A percentile compares a stretch with the other conserved stretches of the same genome.
Evolutionary conservation across 208 protist species (phyloP).

Genomic region (Phytomonas francai): DNA sequence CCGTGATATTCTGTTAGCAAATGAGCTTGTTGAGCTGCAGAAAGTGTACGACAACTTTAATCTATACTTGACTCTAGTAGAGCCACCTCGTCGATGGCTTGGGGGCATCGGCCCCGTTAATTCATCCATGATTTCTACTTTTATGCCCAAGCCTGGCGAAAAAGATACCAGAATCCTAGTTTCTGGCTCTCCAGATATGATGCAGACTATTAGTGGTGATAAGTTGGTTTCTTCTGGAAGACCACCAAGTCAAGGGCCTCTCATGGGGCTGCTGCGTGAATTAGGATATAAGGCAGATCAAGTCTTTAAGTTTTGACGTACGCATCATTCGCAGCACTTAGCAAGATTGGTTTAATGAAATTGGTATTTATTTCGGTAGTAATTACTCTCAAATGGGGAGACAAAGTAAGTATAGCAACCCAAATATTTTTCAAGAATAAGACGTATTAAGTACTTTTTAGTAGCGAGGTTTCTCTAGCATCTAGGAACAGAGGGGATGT

Average conservation of each 20-base stretch:
- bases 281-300: slow-evolving; percentile 74
- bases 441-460: background rate
- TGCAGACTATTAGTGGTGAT: slow-evolving; percentile 75
- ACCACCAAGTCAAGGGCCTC: slow-evolving; percentile 58
- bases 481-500: background rate
- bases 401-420: background rate
- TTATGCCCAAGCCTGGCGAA: slow-evolving; percentile 68
- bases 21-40: slow-evolving; percentile 79
- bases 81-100: slow-evolving; percentile 62
- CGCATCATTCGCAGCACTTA: slow-evolving; percentile 1
- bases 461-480: background rate
- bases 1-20: slow-evolving; percentile 86
- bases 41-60: slow-evolving; percentile 80
- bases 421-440: background rate
- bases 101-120: slow-evolving; percentile 81
- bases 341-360: background rate
- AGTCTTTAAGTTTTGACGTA: slow-evolving; percentile 79
- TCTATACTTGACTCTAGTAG: slow-evolving; percentile 82
- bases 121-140: slow-evolving; percentile 65
- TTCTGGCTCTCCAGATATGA: slow-evolving; percentile 82
- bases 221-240: slow-evolving; percentile 59
- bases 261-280: slow-evolving; percentile 54
- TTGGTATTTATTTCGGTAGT: background rate
- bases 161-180: slow-evolving; percentile 74
- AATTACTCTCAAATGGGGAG: background rate